These are phyloP conservation scores for Lipomyces spencermartinsiae DNA, from an alignment of 805 yeast species.

Conservation along the genomic window DNA sequence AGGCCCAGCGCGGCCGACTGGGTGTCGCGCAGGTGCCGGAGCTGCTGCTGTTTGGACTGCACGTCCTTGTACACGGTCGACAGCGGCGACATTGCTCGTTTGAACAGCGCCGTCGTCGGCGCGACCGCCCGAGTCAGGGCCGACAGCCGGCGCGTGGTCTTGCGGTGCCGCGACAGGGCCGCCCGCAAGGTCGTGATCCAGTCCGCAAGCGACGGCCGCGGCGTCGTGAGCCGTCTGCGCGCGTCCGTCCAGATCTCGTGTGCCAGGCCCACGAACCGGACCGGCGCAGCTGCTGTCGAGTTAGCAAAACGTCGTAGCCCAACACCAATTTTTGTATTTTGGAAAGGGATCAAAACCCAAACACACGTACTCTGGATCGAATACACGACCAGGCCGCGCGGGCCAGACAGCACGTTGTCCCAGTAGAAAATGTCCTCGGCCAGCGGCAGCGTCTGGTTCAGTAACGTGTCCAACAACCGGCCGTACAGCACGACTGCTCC, in stretches of 20 bases:
- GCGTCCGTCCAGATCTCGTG: slow-evolving; percentile 35
- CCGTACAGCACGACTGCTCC: slow-evolving; percentile 48
- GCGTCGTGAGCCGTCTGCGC: slow-evolving; percentile 14
- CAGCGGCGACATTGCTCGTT: slow-evolving; percentile 35
- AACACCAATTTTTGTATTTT: too few species aligned
- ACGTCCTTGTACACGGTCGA: slow-evolving; percentile 35
- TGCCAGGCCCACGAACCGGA: slow-evolving; percentile 18
- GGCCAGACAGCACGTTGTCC: slow-evolving; percentile 50
- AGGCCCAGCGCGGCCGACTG: slow-evolving; percentile 40
- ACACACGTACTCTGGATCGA: slow-evolving; percentile 48
- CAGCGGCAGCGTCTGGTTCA: slow-evolving; percentile 53
- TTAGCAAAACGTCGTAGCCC: too few species aligned
- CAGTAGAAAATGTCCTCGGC: slow-evolving; percentile 56
- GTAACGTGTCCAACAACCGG: slow-evolving; percentile 46
- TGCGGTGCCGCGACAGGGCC: slow-evolving; percentile 3
- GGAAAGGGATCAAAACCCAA: too few species aligned
- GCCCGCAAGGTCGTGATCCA: slow-evolving; percentile 25
- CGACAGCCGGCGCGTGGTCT: slow-evolving; percentile 1
- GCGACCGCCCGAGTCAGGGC: background rate
- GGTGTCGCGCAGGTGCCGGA: slow-evolving; percentile 33
- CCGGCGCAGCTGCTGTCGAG: slow-evolving; percentile 30
- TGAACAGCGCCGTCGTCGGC: slow-evolving; percentile 3
- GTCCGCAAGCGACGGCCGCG: slow-evolving; percentile 21
- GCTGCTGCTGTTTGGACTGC: slow-evolving; percentile 27
- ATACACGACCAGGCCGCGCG: slow-evolving; percentile 47